Conservation (phyloP, 495 filamentous ascomycete genomes). For the Lophiostoma macrostomum region DNA sequence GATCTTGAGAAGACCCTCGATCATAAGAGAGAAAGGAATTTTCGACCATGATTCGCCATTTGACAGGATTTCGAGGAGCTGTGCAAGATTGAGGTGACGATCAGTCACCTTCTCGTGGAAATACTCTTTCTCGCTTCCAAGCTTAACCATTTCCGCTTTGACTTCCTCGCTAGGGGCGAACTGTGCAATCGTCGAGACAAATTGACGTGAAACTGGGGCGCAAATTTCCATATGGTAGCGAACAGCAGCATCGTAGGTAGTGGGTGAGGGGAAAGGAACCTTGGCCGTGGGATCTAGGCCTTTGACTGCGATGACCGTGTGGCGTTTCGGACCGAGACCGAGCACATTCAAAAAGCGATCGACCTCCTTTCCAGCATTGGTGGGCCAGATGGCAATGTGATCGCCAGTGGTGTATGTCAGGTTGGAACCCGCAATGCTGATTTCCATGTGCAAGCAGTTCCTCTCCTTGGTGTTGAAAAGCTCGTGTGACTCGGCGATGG, state of each 20-base stretch:
- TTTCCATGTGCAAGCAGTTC: slow-evolving; percentile 96
- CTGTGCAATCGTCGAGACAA: slow-evolving; percentile 77
- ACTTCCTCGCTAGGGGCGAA: slow-evolving; percentile 83
- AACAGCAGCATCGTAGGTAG: slow-evolving; percentile 89
- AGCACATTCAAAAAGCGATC: slow-evolving; percentile 83
- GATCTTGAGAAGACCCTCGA: slow-evolving; percentile 90
- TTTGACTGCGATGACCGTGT: slow-evolving; percentile 86
- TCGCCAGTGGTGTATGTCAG: slow-evolving; percentile 93
- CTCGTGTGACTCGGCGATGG: slow-evolving; percentile 85
- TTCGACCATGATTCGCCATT: slow-evolving; percentile 69
- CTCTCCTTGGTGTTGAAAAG: slow-evolving; percentile 87
- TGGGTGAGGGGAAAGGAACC: slow-evolving; percentile 95
- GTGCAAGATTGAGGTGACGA: slow-evolving; percentile 85
- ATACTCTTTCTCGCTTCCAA: slow-evolving; percentile 92
- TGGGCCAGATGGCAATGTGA: slow-evolving; percentile 96
- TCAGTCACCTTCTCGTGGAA: slow-evolving; percentile 85
- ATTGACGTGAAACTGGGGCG: slow-evolving; percentile 93
- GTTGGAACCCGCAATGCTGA: slow-evolving; percentile 83
- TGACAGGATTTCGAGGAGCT: slow-evolving; percentile 74
- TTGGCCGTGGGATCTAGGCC: slow-evolving; percentile 93
- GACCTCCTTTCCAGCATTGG: slow-evolving; percentile 89
- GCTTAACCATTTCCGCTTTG: slow-evolving; percentile 82
- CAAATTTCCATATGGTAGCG: slow-evolving; percentile 98
- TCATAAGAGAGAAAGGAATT: slow-evolving; percentile 90
- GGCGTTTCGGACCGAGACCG: slow-evolving; percentile 68